Percentiles rank a stretch among this genome's conserved stretches.
Evolutionary conservation across 2,329 filamentous ascomycete genomes (phyloP).

Genomic region (Clonostachys chloroleuca): DNA sequence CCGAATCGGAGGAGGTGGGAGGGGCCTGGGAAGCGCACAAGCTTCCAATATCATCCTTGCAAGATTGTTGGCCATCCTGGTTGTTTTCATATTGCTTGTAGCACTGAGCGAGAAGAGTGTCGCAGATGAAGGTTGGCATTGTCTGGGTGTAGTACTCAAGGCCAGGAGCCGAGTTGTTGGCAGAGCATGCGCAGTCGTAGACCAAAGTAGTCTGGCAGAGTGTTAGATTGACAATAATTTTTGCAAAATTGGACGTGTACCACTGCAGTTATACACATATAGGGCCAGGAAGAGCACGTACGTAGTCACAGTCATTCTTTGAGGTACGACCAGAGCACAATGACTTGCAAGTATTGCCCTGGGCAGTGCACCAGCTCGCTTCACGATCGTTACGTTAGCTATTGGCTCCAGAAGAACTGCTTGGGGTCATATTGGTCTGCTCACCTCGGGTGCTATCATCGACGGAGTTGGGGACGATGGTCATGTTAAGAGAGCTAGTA

Average conservation of each 20-base stretch:
- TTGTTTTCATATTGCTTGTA: slow-evolving; percentile 34
- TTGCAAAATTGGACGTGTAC: too few species aligned
- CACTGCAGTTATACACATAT: neutral
- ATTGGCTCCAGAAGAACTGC: too few species aligned
- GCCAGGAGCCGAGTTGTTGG: slow-evolving; percentile 42
- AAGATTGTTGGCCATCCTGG: slow-evolving; percentile 37
- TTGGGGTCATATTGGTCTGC: slow-evolving; percentile 6
- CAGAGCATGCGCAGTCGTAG: slow-evolving; percentile 43
- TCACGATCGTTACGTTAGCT: slow-evolving; percentile 3
- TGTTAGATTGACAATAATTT: neutral
- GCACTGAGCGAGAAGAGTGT: slow-evolving; percentile 42
- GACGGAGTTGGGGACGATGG: slow-evolving; percentile 31
- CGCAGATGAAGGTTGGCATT: slow-evolving; percentile 47
- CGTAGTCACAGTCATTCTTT: slow-evolving; percentile 39
- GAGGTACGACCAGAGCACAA: slow-evolving; percentile 35
- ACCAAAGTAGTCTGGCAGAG: neutral
- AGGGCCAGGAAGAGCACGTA: slow-evolving; percentile 22
- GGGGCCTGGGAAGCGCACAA: slow-evolving; percentile 36
- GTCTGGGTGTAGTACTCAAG: slow-evolving; percentile 50
- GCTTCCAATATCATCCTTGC: slow-evolving; percentile 38
- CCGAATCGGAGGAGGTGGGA: slow-evolving; percentile 13
- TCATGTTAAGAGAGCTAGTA: slow-evolving; percentile 33
- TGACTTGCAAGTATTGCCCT: slow-evolving; percentile 43
- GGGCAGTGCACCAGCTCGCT: slow-evolving; percentile 47
- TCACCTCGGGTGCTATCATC: slow-evolving; percentile 29